Conservation (phyloP, 768 basidiomycete genomes). For the Pilatotrama ljubarskyi region DNA sequence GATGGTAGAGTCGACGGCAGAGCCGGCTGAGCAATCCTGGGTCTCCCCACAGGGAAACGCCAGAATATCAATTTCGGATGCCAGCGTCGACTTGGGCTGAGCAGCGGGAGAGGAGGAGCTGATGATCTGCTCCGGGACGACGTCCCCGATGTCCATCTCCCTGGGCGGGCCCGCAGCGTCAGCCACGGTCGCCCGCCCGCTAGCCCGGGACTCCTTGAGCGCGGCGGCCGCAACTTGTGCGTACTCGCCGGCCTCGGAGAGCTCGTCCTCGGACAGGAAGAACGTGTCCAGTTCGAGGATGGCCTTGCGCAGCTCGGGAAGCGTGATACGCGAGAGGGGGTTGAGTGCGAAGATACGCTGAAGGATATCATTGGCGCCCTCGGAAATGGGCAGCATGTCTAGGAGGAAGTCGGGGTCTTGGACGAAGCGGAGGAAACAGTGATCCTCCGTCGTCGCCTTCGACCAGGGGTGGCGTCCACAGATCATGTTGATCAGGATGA, state of each 20-base stretch:
- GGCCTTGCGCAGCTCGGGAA: constrained; percentile 58
- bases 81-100: constrained; percentile 1
- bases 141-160: constrained; percentile 12
- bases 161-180: constrained; percentile 3
- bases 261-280: constrained; percentile 54
- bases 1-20: constrained; percentile 10
- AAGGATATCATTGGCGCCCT: constrained; percentile 46
- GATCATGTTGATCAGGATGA: constrained; percentile 84
- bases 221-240: constrained; percentile 28
- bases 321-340: constrained; percentile 57
- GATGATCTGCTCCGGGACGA: background rate
- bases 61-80: constrained; percentile 13
- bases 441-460: constrained; percentile 47
- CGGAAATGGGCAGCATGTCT: constrained; percentile 50
- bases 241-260: constrained; percentile 32
- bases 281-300: constrained; percentile 61
- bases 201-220: background rate
- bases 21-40: constrained; percentile 17
- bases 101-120: constrained; percentile 7
- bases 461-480: constrained; percentile 60
- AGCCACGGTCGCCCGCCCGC: constrained; percentile 7
- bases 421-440: constrained; percentile 47
- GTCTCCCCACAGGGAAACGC: background rate
- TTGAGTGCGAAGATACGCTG: constrained; percentile 63
- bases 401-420: constrained; percentile 58